Percentiles rank a stretch among this genome's conserved stretches.
Conservation (phyloP, 768 basidiomycete genomes). For the Paxillus involutus region DNA sequence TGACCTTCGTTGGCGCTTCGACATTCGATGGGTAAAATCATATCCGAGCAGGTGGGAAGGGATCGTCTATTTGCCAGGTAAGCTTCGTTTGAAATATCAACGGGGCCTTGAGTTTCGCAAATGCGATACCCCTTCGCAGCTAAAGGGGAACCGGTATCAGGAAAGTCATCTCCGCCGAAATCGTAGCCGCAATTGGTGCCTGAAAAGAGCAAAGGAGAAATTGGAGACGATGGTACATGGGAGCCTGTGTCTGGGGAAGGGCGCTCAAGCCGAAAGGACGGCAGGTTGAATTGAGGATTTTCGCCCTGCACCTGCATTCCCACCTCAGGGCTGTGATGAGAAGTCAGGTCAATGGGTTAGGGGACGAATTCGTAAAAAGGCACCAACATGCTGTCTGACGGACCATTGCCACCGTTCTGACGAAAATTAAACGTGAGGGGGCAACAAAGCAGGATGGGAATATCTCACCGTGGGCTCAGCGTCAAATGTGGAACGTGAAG, state of each 20-base stretch:
- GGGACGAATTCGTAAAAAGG: constrained; percentile 3
- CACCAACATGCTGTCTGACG: constrained; percentile 11
- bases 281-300: constrained; percentile 10
- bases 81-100: background rate
- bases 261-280: constrained; percentile 16
- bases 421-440: constrained; percentile 2
- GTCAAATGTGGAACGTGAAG: constrained; percentile 3
- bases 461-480: constrained; percentile 10
- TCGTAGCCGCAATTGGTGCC: background rate
- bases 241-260: constrained; percentile 12
- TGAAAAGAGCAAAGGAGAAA: background rate
- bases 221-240: constrained; percentile 2
- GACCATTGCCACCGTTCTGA: constrained; percentile 10
- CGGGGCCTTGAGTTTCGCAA: background rate
- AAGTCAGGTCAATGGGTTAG: constrained; percentile 10
- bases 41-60: background rate
- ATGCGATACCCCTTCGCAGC: background rate
- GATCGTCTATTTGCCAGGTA: too few species aligned
- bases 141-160: background rate
- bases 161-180: constrained; percentile 1
- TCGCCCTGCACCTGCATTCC: constrained; percentile 10
- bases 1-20: background rate
- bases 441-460: background rate
- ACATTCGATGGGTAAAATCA: background rate
- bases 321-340: background rate